phyloP scores from a whole-genome alignment of 2,329 filamentous ascomycete genomes.

The Claviceps quebecensis region DNA sequence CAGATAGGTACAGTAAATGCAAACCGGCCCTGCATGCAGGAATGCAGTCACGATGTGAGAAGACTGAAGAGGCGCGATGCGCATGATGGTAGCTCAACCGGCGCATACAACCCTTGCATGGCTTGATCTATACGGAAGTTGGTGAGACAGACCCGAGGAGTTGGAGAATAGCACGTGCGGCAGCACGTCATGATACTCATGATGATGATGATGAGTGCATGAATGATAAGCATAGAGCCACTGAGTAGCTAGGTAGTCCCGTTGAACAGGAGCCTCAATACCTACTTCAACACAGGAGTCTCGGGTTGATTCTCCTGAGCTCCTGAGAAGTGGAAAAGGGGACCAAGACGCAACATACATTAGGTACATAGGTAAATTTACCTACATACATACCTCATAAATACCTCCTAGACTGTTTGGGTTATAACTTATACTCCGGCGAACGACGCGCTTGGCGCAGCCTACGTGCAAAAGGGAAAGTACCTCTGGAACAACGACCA shows the following conservation, averaged over 20 bases:
- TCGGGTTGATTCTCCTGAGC: too few species aligned
- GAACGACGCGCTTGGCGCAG: background rate
- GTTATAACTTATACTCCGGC: background rate
- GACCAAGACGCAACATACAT: too few species aligned
- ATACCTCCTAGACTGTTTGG: background rate
- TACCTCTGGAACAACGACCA: background rate
- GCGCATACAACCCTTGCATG: conserved; percentile 1
- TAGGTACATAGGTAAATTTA: too few species aligned
- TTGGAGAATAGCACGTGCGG: background rate
- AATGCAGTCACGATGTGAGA: background rate
- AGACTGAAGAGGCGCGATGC: background rate
- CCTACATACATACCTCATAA: too few species aligned
- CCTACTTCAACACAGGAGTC: too few species aligned
- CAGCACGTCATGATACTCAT: background rate
- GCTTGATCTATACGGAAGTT: background rate
- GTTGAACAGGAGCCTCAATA: too few species aligned
- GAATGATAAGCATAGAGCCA: too few species aligned
- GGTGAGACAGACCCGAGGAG: background rate
- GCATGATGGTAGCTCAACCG: conserved; percentile 1
- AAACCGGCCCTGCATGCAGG: background rate
- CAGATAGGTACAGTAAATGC: background rate
- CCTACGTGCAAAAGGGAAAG: background rate
- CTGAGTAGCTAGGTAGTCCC: too few species aligned
- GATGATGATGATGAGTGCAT: too few species aligned
- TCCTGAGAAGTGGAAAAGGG: too few species aligned